Evolutionary conservation across 768 basidiomycete genomes (phyloP).

Genomic region (Rubroboletus pulcherrimus): DNA sequence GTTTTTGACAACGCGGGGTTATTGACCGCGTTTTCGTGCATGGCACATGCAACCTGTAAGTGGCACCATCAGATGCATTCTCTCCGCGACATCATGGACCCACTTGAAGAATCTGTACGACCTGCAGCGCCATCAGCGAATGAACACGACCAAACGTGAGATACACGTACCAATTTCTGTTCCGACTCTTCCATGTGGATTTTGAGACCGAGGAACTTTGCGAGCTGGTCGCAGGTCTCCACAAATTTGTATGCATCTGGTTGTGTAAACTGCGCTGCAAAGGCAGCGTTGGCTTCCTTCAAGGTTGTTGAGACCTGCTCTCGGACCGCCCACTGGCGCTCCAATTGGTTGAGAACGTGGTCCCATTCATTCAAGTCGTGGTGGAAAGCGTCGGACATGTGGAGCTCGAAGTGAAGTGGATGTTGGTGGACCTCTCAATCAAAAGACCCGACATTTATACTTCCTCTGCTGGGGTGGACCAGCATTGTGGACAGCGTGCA

Average conservation of each 20-base stretch:
- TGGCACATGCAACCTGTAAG: slow-evolving; percentile 18
- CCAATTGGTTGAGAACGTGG: not conserved
- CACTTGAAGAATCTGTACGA: slow-evolving; percentile 21
- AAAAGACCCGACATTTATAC: slow-evolving; percentile 10
- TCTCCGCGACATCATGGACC: not conserved
- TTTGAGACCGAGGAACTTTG: slow-evolving; percentile 6
- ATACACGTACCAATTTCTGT: slow-evolving; percentile 12
- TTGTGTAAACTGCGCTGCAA: slow-evolving; percentile 11
- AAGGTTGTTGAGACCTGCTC: slow-evolving; percentile 3
- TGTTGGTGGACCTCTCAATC: not conserved
- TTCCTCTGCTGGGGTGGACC: not conserved
- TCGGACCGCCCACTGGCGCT: not conserved
- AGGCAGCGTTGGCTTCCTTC: slow-evolving; percentile 9
- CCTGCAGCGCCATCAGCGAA: slow-evolving; percentile 8
- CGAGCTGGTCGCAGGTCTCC: slow-evolving; percentile 10
- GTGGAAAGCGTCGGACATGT: slow-evolving; percentile 8
- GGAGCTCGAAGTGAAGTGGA: not conserved
- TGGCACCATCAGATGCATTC: not conserved
- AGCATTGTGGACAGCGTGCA: slow-evolving; percentile 2
- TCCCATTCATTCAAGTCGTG: not conserved
- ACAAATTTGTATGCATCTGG: slow-evolving; percentile 11
- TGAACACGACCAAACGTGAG: not conserved
- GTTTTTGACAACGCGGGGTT: slow-evolving; percentile 2
- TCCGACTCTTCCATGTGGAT: not conserved
- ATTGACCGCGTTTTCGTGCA: slow-evolving; percentile 25